Evolutionary conservation across 371 early-diverging fungal species (phyloP), one percentile per base, ranked within the genome.

Genomic region (Rhizopus arrhizus): DNA sequence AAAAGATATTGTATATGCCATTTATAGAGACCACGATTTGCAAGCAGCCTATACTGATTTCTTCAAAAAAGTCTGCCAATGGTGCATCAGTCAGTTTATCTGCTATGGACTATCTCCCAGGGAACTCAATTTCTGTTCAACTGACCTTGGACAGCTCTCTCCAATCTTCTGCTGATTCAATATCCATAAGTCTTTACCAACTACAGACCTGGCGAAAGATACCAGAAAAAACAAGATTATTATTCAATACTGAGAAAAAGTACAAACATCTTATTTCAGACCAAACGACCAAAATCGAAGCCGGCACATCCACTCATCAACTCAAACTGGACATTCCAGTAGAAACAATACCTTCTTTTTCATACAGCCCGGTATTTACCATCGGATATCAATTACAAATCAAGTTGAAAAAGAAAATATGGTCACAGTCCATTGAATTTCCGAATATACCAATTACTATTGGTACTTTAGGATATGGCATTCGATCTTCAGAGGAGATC

Each of bases 401-500:
- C 31, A 58, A 2, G 16, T 48, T 62, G 0, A 56, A 49, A 29
- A 51, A 56, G 5, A 61, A 61, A 34, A n/a, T 61, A 1, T 58
- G 61, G 58, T 47, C 42, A 10, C 22, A 38, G 2, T 33, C 16
- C 1, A 34, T 49, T 29, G 55, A 53, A 22, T 32, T 61, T 33
- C 47, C 53, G 12, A 51, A 58, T 5, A 53, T 73, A 5, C 70
- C 75, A 3, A 65, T 75, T 34, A 56, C 41, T 3, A 55, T 75
- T 28, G 75, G 75, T 15, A 75, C 75, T 1, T 60, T 75, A 8
- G 70, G 68, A 0, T 70, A 67, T 38, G 73, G 75, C 12, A 65
- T 69, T 28, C 63, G 60, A n/a, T 43, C 66, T 11, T 61, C 74
- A 10, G 58, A 69, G 33, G 72, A 68, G n/a, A 58, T 77, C 5